Base-by-base conservation (phyloP, 495 filamentous ascomycete genomes). In the Neurospora intermedia region DNA sequence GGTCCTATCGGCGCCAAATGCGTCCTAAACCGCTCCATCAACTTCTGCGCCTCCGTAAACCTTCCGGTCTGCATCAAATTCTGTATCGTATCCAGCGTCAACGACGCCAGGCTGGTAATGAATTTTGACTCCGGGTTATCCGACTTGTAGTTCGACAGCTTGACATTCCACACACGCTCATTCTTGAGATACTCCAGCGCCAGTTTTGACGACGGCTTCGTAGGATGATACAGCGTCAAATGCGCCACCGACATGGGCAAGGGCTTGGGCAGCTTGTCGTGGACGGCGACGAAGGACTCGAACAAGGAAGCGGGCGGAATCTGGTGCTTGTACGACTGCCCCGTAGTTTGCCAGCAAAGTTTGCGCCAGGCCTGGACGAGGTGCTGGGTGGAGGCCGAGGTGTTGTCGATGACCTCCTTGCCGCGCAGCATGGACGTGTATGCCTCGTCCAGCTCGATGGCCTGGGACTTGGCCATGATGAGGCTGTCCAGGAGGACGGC, bases 211-310 rank as follows among this genome's bases (percentile, higher is more conserved):
- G 76, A 78, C 0, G 85, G 85, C 0, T 72, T 73, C 5, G 79
- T 74, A 1, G 85, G 85, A 71, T 86, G 84, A 70, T 83, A 75
- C 2, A 86, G 75, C 15, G 80, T 78, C 4, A 86, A 71, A 71
- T 85, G 85, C 0, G 83, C 83, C 20, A 75, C 71, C 16, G 80
- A 77, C 4, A 80, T 69, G 11, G 31, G 72, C 31, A 78, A 10
- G 0, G 70, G 40, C 7, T 71, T 43, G 7, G 54, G 11, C 6
- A 78, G 54, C 4, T 74, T 71, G 10, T 75, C 31, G 10, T 77
- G 78, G 7, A 83, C 74, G 41, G 76, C 78, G 40, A 81, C 75
- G 69, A 85, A 85, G 0, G 77, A 43, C n/a, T 86, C 83, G 69
- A 84, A 86, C 2, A 82, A 73, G 5, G 75, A 59, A 1, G 72